Evolutionary conservation across 2,329 filamentous ascomycete species (phyloP).

Genomic region (Claviceps lovelessii): DNA sequence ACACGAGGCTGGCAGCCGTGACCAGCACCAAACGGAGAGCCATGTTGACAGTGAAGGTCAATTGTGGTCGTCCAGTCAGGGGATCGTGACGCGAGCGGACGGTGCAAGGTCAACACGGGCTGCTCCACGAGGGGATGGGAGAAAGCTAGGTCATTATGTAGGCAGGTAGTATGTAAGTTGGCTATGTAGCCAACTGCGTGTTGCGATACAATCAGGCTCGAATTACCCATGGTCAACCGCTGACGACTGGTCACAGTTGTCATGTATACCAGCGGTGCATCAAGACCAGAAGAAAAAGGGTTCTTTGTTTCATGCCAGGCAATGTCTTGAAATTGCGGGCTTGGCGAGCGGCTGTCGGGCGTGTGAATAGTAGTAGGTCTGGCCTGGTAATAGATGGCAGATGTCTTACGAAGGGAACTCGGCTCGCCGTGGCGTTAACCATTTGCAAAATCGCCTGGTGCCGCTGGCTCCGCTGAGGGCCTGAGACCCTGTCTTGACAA

Average conservation of each 20-base stretch:
- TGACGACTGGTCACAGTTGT: not conserved
- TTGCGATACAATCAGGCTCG: no score
- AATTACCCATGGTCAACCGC: not conserved
- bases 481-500: not conserved
- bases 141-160: not conserved
- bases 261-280: not conserved
- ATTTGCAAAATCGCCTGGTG: constrained; percentile 1
- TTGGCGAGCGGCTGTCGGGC: not conserved
- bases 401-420: no score
- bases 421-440: not conserved
- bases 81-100: not conserved
- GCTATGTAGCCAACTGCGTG: not conserved
- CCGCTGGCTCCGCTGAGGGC: not conserved
- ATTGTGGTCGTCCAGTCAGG: not conserved
- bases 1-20: constrained; percentile 19
- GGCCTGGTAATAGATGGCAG: not conserved
- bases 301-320: not conserved
- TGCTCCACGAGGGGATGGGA: not conserved
- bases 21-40: constrained; percentile 14
- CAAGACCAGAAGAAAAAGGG: not conserved
- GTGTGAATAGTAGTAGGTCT: not conserved
- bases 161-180: not conserved
- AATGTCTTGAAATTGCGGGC: not conserved
- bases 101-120: not conserved
- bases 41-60: constrained; percentile 11